These are phyloP conservation scores for Saccharata proteae DNA, from an alignment of 2,329 filamentous ascomycete species.

Conservation along the genomic window DNA sequence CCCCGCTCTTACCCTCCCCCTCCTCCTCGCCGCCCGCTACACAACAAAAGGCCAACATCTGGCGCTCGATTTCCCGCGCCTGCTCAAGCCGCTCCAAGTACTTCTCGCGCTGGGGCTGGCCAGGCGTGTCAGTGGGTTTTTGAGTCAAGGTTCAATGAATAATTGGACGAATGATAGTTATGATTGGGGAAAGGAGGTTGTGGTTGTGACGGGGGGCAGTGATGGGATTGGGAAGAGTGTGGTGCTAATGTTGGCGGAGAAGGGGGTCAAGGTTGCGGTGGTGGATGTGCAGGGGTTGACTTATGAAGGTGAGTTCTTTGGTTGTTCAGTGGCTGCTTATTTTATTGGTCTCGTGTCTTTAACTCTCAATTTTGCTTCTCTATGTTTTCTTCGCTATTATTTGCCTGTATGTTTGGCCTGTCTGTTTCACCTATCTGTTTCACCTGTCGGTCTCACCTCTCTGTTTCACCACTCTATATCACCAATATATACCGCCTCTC, in stretches of 20 bases:
- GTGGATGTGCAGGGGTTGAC: slow-evolving; percentile 55
- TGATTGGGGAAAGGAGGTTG: slow-evolving; percentile 57
- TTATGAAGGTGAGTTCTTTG: slow-evolving; percentile 30
- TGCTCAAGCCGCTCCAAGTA: slow-evolving; percentile 40
- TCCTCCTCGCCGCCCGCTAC: slow-evolving; percentile 51
- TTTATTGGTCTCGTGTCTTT: not conserved
- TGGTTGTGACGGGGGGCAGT: slow-evolving; percentile 63
- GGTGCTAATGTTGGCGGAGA: slow-evolving; percentile 52
- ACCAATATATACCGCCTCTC: too few relatives aligned
- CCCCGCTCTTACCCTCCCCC: slow-evolving; percentile 50
- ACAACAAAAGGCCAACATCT: slow-evolving; percentile 49
- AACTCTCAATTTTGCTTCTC: too few relatives aligned
- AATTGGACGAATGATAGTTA: slow-evolving; percentile 44
- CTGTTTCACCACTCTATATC: too few relatives aligned
- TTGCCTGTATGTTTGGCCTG: too few relatives aligned
- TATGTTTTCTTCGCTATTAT: too few relatives aligned
- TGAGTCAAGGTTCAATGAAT: slow-evolving; percentile 39
- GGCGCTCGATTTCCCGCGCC: slow-evolving; percentile 39
- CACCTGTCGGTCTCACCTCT: too few relatives aligned
- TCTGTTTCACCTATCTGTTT: too few relatives aligned
- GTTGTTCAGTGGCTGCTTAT: too few relatives aligned
- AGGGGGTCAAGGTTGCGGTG: slow-evolving; percentile 55
- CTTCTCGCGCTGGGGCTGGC: slow-evolving; percentile 43
- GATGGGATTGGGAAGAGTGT: slow-evolving; percentile 60
- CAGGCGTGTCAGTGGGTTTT: slow-evolving; percentile 36